Percentiles rank a stretch among this genome's conserved stretches.
Conservation (phyloP, 768 basidiomycete genomes). For the Phylloporus sp. region DNA sequence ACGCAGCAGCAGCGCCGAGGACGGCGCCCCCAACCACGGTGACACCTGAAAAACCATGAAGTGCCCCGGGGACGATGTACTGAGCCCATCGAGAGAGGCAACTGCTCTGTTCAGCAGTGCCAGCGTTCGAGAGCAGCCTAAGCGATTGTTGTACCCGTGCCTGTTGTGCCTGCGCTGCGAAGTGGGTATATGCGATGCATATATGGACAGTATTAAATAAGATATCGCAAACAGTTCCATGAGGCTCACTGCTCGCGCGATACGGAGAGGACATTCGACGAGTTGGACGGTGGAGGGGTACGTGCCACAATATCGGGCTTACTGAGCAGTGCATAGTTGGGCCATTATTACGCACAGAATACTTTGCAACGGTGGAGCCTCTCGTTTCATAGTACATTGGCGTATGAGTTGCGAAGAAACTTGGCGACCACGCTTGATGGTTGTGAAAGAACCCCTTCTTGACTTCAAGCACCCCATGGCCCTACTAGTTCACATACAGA, state of each 20-base stretch:
- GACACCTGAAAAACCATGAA: slow-evolving; percentile 25
- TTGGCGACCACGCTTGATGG: slow-evolving; percentile 75
- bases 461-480: slow-evolving; percentile 89
- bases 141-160: slow-evolving; percentile 22
- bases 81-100: slow-evolving; percentile 34
- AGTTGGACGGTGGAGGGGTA: slow-evolving; percentile 34
- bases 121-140: slow-evolving; percentile 16
- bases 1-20: slow-evolving; percentile 28
- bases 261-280: slow-evolving; percentile 55
- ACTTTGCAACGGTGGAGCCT: slow-evolving; percentile 87
- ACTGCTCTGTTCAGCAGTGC: slow-evolving; percentile 32
- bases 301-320: slow-evolving; percentile 66
- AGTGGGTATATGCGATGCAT: slow-evolving; percentile 77
- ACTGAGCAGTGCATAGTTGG: slow-evolving; percentile 72
- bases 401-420: slow-evolving; percentile 80
- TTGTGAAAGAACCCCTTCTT: slow-evolving; percentile 93
- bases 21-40: slow-evolving; percentile 33
- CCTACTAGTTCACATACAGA: slow-evolving; percentile 99
- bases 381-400: slow-evolving; percentile 85
- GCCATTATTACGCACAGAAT: slow-evolving; percentile 81
- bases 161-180: slow-evolving; percentile 46
- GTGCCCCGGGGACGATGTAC: slow-evolving; percentile 39
- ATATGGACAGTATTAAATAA: slow-evolving; percentile 5
- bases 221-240: neutral
- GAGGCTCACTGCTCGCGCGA: slow-evolving; percentile 62